Evolutionary conservation across 2,329 filamentous ascomycete genomes (phyloP).

Genomic region (Hymenoscyphus salicellus): DNA sequence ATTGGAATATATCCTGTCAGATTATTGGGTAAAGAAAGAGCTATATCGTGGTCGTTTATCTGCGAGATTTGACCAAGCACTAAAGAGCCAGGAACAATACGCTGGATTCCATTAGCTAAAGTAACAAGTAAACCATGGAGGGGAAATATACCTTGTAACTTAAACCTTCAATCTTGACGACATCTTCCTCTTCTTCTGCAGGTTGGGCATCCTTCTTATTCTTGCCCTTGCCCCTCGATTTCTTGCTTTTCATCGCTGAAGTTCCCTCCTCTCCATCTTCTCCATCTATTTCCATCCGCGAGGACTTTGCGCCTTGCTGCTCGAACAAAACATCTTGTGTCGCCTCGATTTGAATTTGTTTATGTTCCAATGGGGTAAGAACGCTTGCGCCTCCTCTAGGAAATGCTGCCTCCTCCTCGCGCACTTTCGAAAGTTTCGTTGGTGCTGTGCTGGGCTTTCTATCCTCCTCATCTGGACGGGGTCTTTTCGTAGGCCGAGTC

Average conservation of each 20-base stretch:
- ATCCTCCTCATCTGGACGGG: constrained; percentile 29
- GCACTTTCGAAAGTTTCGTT: constrained; percentile 45
- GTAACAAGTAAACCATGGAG: constrained; percentile 3
- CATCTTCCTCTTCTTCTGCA: constrained; percentile 46
- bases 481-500: constrained; percentile 32
- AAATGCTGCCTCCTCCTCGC: constrained; percentile 84
- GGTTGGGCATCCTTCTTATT: constrained; percentile 52
- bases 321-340: constrained; percentile 90
- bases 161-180: constrained; percentile 76
- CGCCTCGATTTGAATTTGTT: constrained; percentile 92
- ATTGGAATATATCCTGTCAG: constrained; percentile 85
- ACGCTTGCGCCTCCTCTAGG: constrained; percentile 89
- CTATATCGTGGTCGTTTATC: constrained; percentile 76
- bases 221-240: constrained; percentile 49
- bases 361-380: constrained; percentile 89
- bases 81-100: constrained; percentile 78
- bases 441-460: constrained; percentile 21
- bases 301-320: constrained; percentile 59
- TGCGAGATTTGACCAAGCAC: constrained; percentile 82
- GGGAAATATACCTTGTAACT: constrained; percentile 72
- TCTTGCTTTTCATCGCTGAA: constrained; percentile 49
- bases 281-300: constrained; percentile 40
- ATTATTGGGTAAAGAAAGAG: constrained; percentile 86
- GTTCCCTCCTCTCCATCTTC: constrained; percentile 26
- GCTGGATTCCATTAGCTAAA: constrained; percentile 51